Conservation (phyloP, 805 yeast species). For the Nakazawaea molendinolei region DNA sequence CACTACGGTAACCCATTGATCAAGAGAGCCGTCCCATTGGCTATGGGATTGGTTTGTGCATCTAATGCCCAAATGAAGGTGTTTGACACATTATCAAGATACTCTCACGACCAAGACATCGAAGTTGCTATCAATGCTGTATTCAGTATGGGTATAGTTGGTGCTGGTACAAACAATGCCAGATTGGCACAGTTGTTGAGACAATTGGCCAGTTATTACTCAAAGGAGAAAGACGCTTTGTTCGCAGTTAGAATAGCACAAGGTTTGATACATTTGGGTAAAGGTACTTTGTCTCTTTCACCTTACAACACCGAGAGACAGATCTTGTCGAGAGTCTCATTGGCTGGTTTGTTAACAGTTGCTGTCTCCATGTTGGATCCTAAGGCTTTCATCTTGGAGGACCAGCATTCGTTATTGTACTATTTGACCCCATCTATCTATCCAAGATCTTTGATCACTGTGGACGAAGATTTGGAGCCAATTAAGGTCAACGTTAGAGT, state of each 20-base stretch:
- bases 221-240: slow-evolving; percentile 82
- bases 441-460: slow-evolving; percentile 89
- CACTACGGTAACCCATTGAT: slow-evolving; percentile 93
- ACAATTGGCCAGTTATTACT: slow-evolving; percentile 89
- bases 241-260: slow-evolving; percentile 94
- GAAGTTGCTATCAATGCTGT: slow-evolving; percentile 94
- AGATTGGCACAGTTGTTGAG: slow-evolving; percentile 93
- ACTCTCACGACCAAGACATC: slow-evolving; percentile 91
- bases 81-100: slow-evolving; percentile 91
- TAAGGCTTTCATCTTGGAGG: slow-evolving; percentile 67
- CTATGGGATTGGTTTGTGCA: slow-evolving; percentile 93
- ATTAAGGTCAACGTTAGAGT: slow-evolving; percentile 94
- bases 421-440: slow-evolving; percentile 82
- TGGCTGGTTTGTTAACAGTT: slow-evolving; percentile 84
- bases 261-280: slow-evolving; percentile 91
- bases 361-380: slow-evolving; percentile 84
- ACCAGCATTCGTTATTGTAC: slow-evolving; percentile 65
- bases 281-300: slow-evolving; percentile 85
- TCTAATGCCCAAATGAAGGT: slow-evolving; percentile 96
- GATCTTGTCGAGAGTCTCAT: slow-evolving; percentile 78
- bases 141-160: slow-evolving; percentile 95
- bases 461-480: slow-evolving; percentile 86
- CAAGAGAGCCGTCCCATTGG: slow-evolving; percentile 91
- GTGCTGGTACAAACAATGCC: slow-evolving; percentile 98
- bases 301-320: slow-evolving; percentile 89